Conservation (phyloP, 306 rosid species). For the Dicorynia guianensis region DNA sequence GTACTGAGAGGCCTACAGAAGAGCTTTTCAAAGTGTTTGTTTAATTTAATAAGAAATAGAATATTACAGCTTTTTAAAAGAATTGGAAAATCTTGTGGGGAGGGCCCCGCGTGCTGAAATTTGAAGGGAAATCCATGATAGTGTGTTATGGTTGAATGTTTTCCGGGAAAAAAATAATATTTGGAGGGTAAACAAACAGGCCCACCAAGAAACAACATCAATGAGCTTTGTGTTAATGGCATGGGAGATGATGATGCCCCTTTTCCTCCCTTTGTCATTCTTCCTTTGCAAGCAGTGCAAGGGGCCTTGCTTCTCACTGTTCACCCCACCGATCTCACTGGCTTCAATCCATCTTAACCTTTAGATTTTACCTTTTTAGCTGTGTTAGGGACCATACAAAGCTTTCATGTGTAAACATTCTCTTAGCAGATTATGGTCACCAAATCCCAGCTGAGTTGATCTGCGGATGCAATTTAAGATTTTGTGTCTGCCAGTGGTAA, state of each 20-base stretch:
- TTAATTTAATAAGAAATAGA: background rate
- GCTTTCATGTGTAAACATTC: conserved; percentile 28
- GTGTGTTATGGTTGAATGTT: conserved; percentile 61
- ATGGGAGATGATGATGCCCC: conserved; percentile 72
- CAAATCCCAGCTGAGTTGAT: conserved; percentile 36
- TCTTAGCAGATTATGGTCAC: conserved; percentile 39
- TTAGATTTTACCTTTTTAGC: conserved; percentile 50
- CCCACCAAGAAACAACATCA: conserved; percentile 74
- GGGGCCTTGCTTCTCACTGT: background rate
- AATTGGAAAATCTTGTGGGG: conserved; percentile 34
- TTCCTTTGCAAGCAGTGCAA: conserved; percentile 40
- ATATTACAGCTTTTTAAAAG: conserved; percentile 13
- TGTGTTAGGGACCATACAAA: conserved; percentile 59
- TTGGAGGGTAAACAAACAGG: conserved; percentile 42
- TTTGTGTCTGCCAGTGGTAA: conserved; percentile 40
- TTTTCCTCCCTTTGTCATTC: conserved; percentile 45
- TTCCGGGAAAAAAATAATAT: conserved; percentile 24
- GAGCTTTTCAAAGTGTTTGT: conserved; percentile 20
- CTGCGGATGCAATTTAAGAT: conserved; percentile 35
- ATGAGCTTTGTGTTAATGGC: conserved; percentile 63
- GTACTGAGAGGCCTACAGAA: background rate
- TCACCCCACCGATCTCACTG: background rate
- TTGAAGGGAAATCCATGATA: conserved; percentile 55
- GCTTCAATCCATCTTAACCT: conserved; percentile 47
- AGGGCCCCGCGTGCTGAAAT: conserved; percentile 58